Evolutionary conservation across 2,329 filamentous ascomycete species (phyloP).

Genomic region (Pyrenophora tritici-repentis): DNA sequence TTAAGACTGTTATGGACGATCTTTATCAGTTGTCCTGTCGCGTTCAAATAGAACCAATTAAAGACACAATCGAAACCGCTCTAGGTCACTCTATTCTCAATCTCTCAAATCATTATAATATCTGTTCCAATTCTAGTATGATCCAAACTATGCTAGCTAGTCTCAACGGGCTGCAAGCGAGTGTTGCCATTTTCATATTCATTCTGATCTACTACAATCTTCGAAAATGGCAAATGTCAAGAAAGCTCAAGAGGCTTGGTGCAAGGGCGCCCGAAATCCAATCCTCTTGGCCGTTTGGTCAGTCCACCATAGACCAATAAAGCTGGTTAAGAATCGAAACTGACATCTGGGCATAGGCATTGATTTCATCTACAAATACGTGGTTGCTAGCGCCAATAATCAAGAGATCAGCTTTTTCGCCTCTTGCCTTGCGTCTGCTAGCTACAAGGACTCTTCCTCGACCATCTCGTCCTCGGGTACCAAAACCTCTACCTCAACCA

Average conservation of each 20-base stretch:
- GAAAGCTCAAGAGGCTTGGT: not conserved
- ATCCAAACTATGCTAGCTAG: too few species aligned
- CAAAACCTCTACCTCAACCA: not conserved
- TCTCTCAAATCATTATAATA: too few species aligned
- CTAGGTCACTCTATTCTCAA: too few species aligned
- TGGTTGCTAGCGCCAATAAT: not conserved
- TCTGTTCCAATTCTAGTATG: too few species aligned
- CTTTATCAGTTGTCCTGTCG: too few species aligned
- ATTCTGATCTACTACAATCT: not conserved
- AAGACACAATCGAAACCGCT: too few species aligned
- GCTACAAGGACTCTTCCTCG: too few species aligned
- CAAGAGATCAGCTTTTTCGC: not conserved
- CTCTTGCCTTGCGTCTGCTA: not conserved
- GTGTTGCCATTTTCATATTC: not conserved
- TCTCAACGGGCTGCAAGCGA: not conserved
- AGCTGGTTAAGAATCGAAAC: not conserved
- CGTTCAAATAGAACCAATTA: too few species aligned
- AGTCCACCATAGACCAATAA: not conserved
- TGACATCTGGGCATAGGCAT: not conserved
- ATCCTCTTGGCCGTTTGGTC: not conserved
- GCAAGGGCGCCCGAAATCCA: not conserved
- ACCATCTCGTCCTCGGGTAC: too few species aligned
- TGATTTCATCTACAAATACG: not conserved
- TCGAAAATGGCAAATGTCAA: not conserved
- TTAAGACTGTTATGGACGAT: too few species aligned